Conservation (phyloP, 1,139 yeast species). For the Hansenula sp. region DNA sequence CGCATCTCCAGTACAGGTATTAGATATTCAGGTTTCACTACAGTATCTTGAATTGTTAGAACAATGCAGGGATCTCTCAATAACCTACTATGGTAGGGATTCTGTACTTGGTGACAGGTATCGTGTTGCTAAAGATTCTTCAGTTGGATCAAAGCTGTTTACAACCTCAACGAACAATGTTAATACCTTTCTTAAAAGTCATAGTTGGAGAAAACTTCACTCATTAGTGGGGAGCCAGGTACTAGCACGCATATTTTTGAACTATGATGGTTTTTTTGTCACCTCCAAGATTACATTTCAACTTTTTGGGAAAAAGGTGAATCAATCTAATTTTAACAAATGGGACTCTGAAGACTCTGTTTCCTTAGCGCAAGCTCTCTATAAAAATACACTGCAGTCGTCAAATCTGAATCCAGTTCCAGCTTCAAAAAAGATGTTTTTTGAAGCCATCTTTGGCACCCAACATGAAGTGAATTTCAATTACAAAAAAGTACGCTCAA, state of each 20-base stretch:
- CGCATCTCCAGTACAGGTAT: not conserved
- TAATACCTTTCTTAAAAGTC: constrained; percentile 5
- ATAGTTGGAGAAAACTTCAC: constrained; percentile 16
- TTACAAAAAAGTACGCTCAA: constrained; percentile 5
- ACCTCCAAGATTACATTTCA: constrained; percentile 8
- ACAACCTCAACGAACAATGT: constrained; percentile 4
- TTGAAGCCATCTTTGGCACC: constrained; percentile 7
- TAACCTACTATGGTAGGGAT: constrained; percentile 9
- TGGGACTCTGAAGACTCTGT: not conserved
- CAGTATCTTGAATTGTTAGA: constrained; percentile 19
- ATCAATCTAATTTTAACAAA: not conserved
- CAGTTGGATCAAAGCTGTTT: constrained; percentile 4
- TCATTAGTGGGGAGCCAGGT: constrained; percentile 6
- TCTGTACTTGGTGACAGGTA: constrained; percentile 23
- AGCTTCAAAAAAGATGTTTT: not conserved
- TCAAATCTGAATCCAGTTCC: constrained; percentile 12
- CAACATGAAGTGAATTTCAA: constrained; percentile 2
- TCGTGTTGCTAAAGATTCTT: constrained; percentile 6
- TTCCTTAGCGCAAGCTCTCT: constrained; percentile 9
- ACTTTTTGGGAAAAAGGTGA: constrained; percentile 12
- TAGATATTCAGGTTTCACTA: not conserved
- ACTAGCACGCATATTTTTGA: constrained; percentile 10
- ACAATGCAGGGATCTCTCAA: constrained; percentile 18
- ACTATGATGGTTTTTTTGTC: constrained; percentile 9
- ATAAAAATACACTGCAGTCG: constrained; percentile 4